Evolutionary conservation across 106 monocot genomes (phyloP).

Genomic region (Platanthera guangdongensis): DNA sequence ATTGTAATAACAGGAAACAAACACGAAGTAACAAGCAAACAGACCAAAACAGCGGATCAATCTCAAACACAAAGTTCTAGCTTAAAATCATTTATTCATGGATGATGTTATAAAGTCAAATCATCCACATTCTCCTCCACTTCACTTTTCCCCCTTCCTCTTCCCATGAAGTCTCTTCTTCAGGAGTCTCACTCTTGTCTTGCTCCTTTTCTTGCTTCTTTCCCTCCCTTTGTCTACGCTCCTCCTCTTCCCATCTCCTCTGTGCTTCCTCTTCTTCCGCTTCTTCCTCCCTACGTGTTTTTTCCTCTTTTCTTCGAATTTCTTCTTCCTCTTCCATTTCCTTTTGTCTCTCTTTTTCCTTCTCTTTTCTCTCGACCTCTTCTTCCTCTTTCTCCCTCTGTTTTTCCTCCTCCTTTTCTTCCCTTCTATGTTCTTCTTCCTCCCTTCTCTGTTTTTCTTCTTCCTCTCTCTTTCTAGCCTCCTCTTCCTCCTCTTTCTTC

Average conservation of each 20-base stretch:
- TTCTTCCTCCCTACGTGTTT: neutral
- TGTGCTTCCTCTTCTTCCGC: neutral
- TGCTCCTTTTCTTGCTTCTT: neutral
- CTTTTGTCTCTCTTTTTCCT: neutral
- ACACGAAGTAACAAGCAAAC: no score
- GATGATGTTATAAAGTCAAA: neutral
- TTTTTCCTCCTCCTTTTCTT: conserved; percentile 6
- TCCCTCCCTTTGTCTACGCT: neutral
- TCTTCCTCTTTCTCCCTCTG: no score
- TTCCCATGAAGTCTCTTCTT: neutral
- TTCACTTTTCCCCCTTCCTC: neutral
- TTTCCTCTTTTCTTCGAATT: neutral
- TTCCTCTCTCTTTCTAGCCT: neutral
- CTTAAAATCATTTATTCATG: neutral
- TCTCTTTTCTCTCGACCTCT: neutral
- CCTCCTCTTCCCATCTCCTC: neutral
- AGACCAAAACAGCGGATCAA: no score
- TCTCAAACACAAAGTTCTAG: neutral
- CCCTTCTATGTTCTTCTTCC: no score
- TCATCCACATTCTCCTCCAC: neutral
- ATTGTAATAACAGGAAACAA: no score
- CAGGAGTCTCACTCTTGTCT: neutral
- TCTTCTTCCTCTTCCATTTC: neutral
- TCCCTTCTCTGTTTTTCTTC: no score
- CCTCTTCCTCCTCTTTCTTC: neutral